phyloP scores from a whole-genome alignment of 2,329 filamentous ascomycete species.

The Epichloe brachyelytri region DNA sequence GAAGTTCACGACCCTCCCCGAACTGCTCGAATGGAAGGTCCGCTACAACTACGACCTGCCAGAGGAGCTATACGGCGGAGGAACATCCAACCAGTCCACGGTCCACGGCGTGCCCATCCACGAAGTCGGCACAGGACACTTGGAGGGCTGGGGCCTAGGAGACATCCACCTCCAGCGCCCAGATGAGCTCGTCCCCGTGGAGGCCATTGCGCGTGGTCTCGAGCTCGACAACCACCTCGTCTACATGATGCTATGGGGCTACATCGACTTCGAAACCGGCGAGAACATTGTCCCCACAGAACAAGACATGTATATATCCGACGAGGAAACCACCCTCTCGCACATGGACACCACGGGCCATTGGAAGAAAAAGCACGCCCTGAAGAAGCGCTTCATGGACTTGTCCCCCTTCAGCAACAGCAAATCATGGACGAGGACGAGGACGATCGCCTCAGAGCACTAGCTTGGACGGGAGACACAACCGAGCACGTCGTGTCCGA shows the following conservation, averaged over 20 bases:
- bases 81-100: constrained; percentile 11
- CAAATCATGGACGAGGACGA: constrained; percentile 25
- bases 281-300: constrained; percentile 35
- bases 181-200: constrained; percentile 45
- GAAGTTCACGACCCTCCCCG: constrained; percentile 32
- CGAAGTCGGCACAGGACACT: constrained; percentile 38
- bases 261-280: constrained; percentile 39
- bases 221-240: constrained; percentile 39
- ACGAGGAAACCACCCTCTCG: constrained; percentile 26
- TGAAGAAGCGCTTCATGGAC: constrained; percentile 30
- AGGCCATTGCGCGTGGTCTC: constrained; percentile 39
- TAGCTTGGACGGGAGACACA: constrained; percentile 19
- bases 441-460: constrained; percentile 21
- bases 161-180: constrained; percentile 35
- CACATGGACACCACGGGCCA: constrained; percentile 22
- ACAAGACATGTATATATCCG: constrained; percentile 38
- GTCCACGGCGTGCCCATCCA: constrained; percentile 39
- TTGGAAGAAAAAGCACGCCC: constrained; percentile 31
- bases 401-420: constrained; percentile 25
- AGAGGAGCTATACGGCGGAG: constrained; percentile 14
- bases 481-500: constrained; percentile 8
- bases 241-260: constrained; percentile 51
- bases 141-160: constrained; percentile 44
- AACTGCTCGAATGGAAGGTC: constrained; percentile 44
- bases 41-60: constrained; percentile 40